phyloP scores from a whole-genome alignment of 345 rosid species.

The Acer saccharum region DNA sequence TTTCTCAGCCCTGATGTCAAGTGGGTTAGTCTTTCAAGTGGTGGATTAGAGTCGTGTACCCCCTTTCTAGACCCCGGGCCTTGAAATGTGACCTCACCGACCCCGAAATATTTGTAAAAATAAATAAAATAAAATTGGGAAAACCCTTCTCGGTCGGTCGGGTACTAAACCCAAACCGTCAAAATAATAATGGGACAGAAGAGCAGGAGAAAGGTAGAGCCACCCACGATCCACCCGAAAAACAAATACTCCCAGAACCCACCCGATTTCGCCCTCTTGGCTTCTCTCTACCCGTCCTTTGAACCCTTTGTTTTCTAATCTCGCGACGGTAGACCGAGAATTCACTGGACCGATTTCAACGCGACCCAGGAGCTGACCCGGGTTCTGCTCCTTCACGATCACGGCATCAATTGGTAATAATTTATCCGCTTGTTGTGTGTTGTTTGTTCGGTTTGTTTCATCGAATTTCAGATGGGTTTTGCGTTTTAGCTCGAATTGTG shows the following conservation, averaged over 20 bases:
- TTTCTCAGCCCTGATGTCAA: too few species aligned
- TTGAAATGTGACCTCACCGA: too few species aligned
- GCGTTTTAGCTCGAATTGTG: background rate
- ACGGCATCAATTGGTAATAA: slow-evolving; percentile 57
- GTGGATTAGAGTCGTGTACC: too few species aligned
- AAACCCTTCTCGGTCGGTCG: background rate
- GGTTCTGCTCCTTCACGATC: slow-evolving; percentile 74
- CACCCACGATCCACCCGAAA: slow-evolving; percentile 57
- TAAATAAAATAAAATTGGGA: too few species aligned
- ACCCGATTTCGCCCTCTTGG: slow-evolving; percentile 73
- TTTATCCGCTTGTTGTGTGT: background rate
- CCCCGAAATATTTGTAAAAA: too few species aligned
- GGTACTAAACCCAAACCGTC: background rate
- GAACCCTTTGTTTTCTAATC: slow-evolving; percentile 64
- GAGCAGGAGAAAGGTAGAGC: slow-evolving; percentile 50
- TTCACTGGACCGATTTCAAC: slow-evolving; percentile 90
- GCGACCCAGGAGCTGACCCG: slow-evolving; percentile 90
- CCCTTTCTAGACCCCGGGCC: rapidly evolving
- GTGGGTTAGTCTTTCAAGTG: too few species aligned
- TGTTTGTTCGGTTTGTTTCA: background rate
- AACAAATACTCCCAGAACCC: slow-evolving; percentile 77
- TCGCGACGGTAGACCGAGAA: slow-evolving; percentile 61
- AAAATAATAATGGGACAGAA: slow-evolving; percentile 43
- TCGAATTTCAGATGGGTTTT: background rate
- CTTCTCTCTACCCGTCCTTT: slow-evolving; percentile 77